These are phyloP conservation scores for Eucalyptus sp. DNA, from an alignment of 345 rosid species.

Conservation along the genomic window DNA sequence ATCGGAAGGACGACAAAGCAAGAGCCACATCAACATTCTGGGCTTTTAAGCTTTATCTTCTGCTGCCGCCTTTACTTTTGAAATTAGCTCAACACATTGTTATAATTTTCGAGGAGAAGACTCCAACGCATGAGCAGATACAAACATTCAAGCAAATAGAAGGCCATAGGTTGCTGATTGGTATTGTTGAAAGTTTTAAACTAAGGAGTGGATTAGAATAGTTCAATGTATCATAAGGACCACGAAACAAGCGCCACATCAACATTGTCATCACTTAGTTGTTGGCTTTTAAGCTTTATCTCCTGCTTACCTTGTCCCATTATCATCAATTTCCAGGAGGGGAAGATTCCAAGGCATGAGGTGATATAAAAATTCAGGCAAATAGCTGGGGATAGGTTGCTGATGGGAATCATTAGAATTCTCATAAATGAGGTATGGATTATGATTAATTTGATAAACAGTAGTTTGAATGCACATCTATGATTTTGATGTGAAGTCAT, in stretches of 20 bases:
- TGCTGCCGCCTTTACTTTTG: background rate
- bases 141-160: too few relatives aligned
- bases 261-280: background rate
- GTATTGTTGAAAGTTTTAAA: too few relatives aligned
- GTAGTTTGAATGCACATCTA: background rate
- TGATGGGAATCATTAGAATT: constrained; percentile 53
- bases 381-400: constrained; percentile 55
- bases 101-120: background rate
- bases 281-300: too few relatives aligned
- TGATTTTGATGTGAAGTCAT: background rate
- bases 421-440: constrained; percentile 30
- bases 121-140: too few relatives aligned
- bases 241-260: constrained; percentile 18
- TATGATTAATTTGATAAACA: background rate
- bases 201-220: too few relatives aligned
- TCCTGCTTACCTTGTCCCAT: background rate
- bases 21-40: background rate
- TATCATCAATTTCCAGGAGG: constrained; percentile 19
- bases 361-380: constrained; percentile 37
- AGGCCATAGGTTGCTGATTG: too few relatives aligned
- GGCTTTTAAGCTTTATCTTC: background rate
- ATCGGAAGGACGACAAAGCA: constrained; percentile 26
- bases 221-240: constrained; percentile 16
- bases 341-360: constrained; percentile 51
- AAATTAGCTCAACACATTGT: background rate